phyloP scores from a whole-genome alignment of 2,329 filamentous ascomycete genomes.

The Bipolaris oryzae region DNA sequence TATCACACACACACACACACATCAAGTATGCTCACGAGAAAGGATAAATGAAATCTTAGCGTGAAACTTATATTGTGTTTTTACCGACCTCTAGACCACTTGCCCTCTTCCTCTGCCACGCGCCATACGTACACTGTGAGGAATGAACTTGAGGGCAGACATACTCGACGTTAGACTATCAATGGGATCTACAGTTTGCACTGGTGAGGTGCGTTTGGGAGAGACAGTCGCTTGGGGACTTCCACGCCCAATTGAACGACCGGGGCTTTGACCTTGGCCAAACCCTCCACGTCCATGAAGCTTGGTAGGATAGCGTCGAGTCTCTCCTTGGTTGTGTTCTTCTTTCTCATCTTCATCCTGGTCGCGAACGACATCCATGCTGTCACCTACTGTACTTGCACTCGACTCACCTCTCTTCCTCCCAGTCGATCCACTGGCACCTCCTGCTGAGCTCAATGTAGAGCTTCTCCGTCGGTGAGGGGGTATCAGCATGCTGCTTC shows the following conservation, averaged over 20 bases:
- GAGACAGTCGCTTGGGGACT: conserved; percentile 1
- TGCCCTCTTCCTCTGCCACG: conserved; percentile 27
- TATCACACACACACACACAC: not conserved
- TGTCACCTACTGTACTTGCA: conserved; percentile 24
- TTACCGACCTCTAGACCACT: conserved; percentile 1
- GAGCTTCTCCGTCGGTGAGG: conserved; percentile 43
- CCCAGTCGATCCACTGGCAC: conserved; percentile 4
- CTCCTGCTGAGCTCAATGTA: conserved; percentile 25
- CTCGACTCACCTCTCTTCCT: conserved; percentile 29
- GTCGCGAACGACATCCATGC: conserved; percentile 33
- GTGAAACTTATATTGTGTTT: not conserved
- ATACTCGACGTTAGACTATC: conserved; percentile 69
- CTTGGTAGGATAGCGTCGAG: conserved; percentile 26
- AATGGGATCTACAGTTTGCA: conserved; percentile 59
- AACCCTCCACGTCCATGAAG: conserved; percentile 43
- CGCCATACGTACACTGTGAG: conserved; percentile 49
- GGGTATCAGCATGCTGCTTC: conserved; percentile 74
- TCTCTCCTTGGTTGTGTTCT: conserved; percentile 16
- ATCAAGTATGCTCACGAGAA: not conserved
- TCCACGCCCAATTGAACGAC: conserved; percentile 19
- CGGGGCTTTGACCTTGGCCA: conserved; percentile 25
- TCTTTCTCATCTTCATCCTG: conserved; percentile 16
- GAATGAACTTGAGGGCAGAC: conserved; percentile 74
- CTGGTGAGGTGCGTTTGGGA: conserved; percentile 5
- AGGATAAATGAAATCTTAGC: not conserved